Percentiles rank a stretch among this genome's conserved stretches.
These are phyloP conservation scores for Dillenia turbinata DNA, from an alignment of 164 flowering plant genomes.

Conservation along the genomic window DNA sequence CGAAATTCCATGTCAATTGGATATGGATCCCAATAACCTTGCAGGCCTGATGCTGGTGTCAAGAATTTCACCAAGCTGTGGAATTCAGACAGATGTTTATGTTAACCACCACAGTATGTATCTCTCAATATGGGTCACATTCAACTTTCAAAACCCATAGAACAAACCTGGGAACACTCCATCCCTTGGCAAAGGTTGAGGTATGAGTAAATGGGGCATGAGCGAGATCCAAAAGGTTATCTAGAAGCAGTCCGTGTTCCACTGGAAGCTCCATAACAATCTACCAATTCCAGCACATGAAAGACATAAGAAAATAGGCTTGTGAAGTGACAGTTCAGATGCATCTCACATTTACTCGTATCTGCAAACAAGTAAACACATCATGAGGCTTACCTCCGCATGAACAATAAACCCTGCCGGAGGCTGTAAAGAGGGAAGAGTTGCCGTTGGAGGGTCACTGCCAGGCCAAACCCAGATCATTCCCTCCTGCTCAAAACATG, in stretches of 20 bases:
- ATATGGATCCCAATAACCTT: constrained; percentile 99
- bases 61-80: constrained; percentile 90
- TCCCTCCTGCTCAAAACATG: constrained; percentile 92
- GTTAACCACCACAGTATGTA: too few species aligned
- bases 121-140: too few species aligned
- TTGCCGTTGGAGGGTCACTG: constrained; percentile 68
- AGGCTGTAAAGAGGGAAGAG: constrained; percentile 78
- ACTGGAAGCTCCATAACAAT: constrained; percentile 94
- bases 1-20: constrained; percentile 97
- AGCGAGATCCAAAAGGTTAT: constrained; percentile 94
- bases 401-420: constrained; percentile 87
- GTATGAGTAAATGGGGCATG: constrained; percentile 99
- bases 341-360: background rate
- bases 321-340: background rate
- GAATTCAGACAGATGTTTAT: constrained; percentile 1
- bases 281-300: constrained; percentile 26
- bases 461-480: constrained; percentile 99
- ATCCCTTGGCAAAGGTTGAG: constrained; percentile 97
- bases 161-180: constrained; percentile 91
- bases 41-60: constrained; percentile 90
- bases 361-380: background rate
- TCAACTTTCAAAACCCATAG: background rate
- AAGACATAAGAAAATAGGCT: background rate
- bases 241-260: constrained; percentile 92
- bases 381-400: constrained; percentile 59